Conservation (phyloP, 768 basidiomycete species). For the Tephrocybe rancida region DNA sequence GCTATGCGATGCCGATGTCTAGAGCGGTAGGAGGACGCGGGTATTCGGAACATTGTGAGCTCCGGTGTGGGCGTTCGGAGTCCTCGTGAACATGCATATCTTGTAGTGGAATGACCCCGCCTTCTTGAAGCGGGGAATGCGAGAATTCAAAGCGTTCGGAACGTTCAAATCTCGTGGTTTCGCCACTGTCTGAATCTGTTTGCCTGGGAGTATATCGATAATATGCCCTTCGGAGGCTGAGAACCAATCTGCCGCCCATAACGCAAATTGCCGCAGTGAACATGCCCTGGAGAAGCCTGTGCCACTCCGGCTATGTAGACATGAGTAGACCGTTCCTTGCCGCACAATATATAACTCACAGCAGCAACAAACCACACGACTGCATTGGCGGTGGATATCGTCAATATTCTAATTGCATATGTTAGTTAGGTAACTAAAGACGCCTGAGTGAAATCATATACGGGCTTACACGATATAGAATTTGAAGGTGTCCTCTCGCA, state of each 20-base stretch:
- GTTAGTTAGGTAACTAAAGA: not conserved
- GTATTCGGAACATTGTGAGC: not conserved
- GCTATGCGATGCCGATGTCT: not conserved
- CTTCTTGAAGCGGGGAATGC: not conserved
- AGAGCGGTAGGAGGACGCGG: not conserved
- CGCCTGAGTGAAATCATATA: not conserved
- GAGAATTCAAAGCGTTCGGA: not conserved
- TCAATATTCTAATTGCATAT: conserved; percentile 17
- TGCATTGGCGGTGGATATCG: conserved; percentile 19
- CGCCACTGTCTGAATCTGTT: not conserved
- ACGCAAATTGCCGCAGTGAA: conserved; percentile 25
- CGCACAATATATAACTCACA: conserved; percentile 12
- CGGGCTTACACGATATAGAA: conserved; percentile 28
- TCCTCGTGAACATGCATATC: not conserved
- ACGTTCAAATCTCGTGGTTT: not conserved
- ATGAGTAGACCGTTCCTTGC: not conserved
- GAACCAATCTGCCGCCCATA: conserved; percentile 27
- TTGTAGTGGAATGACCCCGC: conserved; percentile 2
- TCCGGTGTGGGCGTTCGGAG: not conserved
- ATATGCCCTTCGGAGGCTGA: conserved; percentile 29
- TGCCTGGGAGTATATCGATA: conserved; percentile 17
- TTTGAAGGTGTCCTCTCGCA: conserved; percentile 26
- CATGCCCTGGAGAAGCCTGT: conserved; percentile 23
- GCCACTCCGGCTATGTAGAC: conserved; percentile 21
- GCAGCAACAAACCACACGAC: conserved; percentile 21